Evolutionary conservation across 2,329 filamentous ascomycete species (phyloP).

Genomic region (Verruconis gallopava): DNA sequence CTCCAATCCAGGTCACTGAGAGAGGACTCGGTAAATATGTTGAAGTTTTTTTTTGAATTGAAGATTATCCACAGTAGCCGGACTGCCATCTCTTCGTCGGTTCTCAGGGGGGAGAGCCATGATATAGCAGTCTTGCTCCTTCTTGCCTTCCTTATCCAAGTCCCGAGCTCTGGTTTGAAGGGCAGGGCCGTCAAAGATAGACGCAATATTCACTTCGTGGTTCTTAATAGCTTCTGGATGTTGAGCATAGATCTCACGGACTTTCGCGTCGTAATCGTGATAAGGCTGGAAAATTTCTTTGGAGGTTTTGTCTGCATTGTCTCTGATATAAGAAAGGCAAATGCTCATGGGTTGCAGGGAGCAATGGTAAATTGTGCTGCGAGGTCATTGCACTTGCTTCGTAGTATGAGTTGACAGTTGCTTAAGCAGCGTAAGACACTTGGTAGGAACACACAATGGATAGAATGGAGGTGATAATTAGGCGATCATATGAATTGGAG

Average conservation of each 20-base stretch:
- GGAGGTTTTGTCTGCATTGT: conserved; percentile 27
- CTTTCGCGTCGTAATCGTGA: conserved; percentile 51
- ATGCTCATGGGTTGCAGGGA: neutral
- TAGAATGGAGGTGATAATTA: no score
- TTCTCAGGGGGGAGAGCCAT: conserved; percentile 52
- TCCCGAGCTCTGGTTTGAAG: conserved; percentile 52
- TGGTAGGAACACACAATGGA: no score
- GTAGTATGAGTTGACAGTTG: no score
- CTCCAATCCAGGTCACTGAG: conserved; percentile 66
- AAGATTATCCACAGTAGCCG: conserved; percentile 54
- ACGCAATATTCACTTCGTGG: conserved; percentile 49
- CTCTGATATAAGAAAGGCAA: neutral
- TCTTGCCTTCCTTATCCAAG: conserved; percentile 42
- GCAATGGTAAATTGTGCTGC: neutral
- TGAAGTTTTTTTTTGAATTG: conserved; percentile 69
- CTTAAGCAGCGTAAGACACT: no score
- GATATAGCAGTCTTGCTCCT: conserved; percentile 52
- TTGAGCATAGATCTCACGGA: conserved; percentile 58
- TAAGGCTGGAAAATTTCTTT: conserved; percentile 50
- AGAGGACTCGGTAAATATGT: conserved; percentile 67
- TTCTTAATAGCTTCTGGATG: conserved; percentile 37
- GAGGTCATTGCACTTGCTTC: no score
- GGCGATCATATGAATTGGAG: no score
- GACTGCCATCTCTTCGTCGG: conserved; percentile 48
- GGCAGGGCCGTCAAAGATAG: conserved; percentile 46